Evolutionary conservation across 1,284 basidiomycete species (phyloP), one percentile per base, ranked within the genome.

Genomic region (Marasmius oreades): DNA sequence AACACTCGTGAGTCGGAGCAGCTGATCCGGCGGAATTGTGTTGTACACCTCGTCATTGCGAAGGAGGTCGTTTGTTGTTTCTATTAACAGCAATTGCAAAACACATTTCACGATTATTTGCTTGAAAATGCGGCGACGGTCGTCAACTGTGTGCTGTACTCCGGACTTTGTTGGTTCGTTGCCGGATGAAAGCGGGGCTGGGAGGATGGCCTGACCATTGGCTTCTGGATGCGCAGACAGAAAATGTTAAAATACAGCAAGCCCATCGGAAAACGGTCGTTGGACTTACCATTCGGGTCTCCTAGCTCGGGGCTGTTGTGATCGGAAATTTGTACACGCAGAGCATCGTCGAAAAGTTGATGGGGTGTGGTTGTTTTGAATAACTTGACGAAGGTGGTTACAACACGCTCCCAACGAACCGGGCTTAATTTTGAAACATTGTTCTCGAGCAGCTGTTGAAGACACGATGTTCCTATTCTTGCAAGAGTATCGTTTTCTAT

Each of bases 71-170:
- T 96, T 94, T 6, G 95, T 96, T 18, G 94, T 99, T 75, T 99
- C 97, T 66, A 99, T 99, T 45, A 99, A 82, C 53, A 99, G 79
- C 18, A 99, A 77, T 69, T 99, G 97, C 33, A 99, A 82, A 26
- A 99, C 97, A 71, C 97, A 99, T 88, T 99, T 99, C 66, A 99
- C 95, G 63, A 99, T 99, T 71, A 99, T 98, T 73, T 99, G 96
- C 70, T 95, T 93, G 84, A 99, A 99, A 53, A 94, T 87, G 36
- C 92, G 85, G 22, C 94, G 87, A 56, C 97, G 86, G 64, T 93
- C 92, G 57, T 74, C 75, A 34, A 85, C 72, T 8, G 86, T 82
- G 24, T 83, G 73, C 55, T 78, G 77, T 11, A 70, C 64, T 55
- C 79, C 79, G 16, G 71, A 61, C 55, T 74, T 76, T 11, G 73